phyloP scores from a whole-genome alignment of 768 basidiomycete species.

The Coprinopsis marcescibilis region DNA sequence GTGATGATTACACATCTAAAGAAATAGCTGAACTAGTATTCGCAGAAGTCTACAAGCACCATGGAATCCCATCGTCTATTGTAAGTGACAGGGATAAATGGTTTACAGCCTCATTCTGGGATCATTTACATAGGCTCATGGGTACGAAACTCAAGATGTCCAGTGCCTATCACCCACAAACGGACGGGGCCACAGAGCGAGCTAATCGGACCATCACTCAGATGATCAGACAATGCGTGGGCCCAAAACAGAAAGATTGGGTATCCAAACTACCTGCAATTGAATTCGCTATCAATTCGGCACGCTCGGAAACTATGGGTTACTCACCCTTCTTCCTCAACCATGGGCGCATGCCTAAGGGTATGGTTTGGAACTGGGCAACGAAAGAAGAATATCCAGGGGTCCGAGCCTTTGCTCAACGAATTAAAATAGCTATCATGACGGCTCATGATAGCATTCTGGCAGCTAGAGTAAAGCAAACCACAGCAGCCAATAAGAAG shows the following conservation, averaged over 20 bases:
- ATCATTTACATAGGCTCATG: slow-evolving; percentile 13
- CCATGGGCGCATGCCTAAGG: slow-evolving; percentile 6
- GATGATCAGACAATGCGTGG: slow-evolving; percentile 10
- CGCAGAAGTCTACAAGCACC: slow-evolving; percentile 10
- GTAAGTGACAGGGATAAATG: slow-evolving; percentile 26
- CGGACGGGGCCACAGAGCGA: slow-evolving; percentile 30
- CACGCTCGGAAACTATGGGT: slow-evolving; percentile 10
- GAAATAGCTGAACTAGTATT: slow-evolving; percentile 13
- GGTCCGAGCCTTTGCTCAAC: slow-evolving; percentile 5
- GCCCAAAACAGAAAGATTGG: slow-evolving; percentile 12
- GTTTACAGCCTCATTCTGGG: slow-evolving; percentile 29
- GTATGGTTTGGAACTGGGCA: slow-evolving; percentile 9
- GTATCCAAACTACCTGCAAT: slow-evolving; percentile 8
- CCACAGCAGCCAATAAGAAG: slow-evolving; percentile 18
- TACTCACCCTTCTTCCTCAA: slow-evolving; percentile 16
- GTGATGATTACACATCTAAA: slow-evolving; percentile 10
- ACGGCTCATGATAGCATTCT: slow-evolving; percentile 26
- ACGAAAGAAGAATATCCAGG: slow-evolving; percentile 9
- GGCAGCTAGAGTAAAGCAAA: slow-evolving; percentile 22
- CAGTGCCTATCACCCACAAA: slow-evolving; percentile 29
- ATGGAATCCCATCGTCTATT: slow-evolving; percentile 17
- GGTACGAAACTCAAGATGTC: slow-evolving; percentile 11
- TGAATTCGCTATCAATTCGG: slow-evolving; percentile 10
- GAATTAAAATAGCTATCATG: slow-evolving; percentile 15
- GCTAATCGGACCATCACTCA: slow-evolving; percentile 23